Evolutionary conservation across 2,329 filamentous ascomycete species (phyloP).

Genomic region (Hymenoscyphus repandus): DNA sequence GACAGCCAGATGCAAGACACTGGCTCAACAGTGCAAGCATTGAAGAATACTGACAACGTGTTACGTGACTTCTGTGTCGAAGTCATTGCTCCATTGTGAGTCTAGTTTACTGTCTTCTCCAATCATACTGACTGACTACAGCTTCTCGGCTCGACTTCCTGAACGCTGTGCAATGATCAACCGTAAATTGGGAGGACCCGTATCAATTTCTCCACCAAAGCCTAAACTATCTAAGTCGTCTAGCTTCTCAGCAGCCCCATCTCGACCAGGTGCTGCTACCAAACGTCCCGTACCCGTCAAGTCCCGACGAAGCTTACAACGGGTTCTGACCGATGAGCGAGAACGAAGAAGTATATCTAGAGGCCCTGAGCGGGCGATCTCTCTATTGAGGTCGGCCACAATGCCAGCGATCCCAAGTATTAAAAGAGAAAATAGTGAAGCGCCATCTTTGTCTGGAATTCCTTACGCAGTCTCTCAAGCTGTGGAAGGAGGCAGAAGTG

Average conservation of each 20-base stretch:
- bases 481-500: conserved; percentile 33
- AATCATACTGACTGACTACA: conserved; percentile 35
- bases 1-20: conserved; percentile 29
- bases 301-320: conserved; percentile 50
- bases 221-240: conserved; percentile 43
- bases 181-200: conserved; percentile 70
- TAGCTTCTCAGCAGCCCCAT: conserved; percentile 35
- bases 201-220: conserved; percentile 51
- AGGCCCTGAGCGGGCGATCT: conserved; percentile 53
- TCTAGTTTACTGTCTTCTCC: conserved; percentile 10
- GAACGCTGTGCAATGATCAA: conserved; percentile 65
- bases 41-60: conserved; percentile 44
- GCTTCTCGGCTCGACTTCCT: conserved; percentile 71
- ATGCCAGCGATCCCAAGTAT: conserved; percentile 54
- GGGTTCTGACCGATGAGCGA: conserved; percentile 56
- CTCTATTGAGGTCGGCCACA: conserved; percentile 64
- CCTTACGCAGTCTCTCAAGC: conserved; percentile 37
- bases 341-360: conserved; percentile 48
- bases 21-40: conserved; percentile 10
- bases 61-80: conserved; percentile 74
- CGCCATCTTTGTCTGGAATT: conserved; percentile 44
- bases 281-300: conserved; percentile 42
- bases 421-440: conserved; percentile 66
- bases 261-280: conserved; percentile 47
- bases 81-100: conserved; percentile 74